Percentiles rank a stretch among this genome's conserved stretches.
These are phyloP conservation scores for Dalbergia cochinchinensis DNA, from an alignment of 306 rosid genomes.

Conservation along the genomic window DNA sequence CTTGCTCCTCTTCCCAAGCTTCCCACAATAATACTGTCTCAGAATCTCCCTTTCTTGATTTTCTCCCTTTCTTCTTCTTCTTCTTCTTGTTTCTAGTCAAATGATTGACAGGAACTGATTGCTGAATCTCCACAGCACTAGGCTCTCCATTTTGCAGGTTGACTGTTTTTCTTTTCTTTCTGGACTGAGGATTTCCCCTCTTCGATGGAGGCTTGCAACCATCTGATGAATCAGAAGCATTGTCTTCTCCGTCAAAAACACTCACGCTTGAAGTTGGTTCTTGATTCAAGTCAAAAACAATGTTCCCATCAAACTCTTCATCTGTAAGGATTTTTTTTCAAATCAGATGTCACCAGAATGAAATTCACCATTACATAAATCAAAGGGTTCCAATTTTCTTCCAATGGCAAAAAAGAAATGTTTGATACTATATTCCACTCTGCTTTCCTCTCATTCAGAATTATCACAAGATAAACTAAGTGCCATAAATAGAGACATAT, in stretches of 20 bases:
- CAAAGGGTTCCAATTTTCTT: constrained; percentile 5
- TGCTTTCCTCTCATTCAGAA: constrained; percentile 6
- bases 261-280: constrained; percentile 32
- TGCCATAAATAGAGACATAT: neutral
- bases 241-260: constrained; percentile 13
- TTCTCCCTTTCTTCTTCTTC: constrained; percentile 50
- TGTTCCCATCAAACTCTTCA: constrained; percentile 9
- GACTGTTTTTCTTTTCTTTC: constrained; percentile 14
- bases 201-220: constrained; percentile 15
- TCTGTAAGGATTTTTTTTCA: constrained; percentile 37
- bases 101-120: constrained; percentile 20
- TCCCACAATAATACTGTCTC: constrained; percentile 66
- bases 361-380: constrained; percentile 6
- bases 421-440: neutral
- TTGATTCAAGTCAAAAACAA: constrained; percentile 40
- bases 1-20: constrained; percentile 70
- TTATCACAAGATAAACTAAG: constrained; percentile 17
- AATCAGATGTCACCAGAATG: constrained; percentile 5
- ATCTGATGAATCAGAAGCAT: constrained; percentile 44
- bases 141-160: constrained; percentile 34
- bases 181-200: constrained; percentile 40
- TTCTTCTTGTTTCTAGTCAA: constrained; percentile 33
- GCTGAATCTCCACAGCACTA: neutral
- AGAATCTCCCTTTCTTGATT: constrained; percentile 36
- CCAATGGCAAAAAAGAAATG: neutral